Conservation (phyloP, 805 yeast species). For the Ogataea henricii region DNA sequence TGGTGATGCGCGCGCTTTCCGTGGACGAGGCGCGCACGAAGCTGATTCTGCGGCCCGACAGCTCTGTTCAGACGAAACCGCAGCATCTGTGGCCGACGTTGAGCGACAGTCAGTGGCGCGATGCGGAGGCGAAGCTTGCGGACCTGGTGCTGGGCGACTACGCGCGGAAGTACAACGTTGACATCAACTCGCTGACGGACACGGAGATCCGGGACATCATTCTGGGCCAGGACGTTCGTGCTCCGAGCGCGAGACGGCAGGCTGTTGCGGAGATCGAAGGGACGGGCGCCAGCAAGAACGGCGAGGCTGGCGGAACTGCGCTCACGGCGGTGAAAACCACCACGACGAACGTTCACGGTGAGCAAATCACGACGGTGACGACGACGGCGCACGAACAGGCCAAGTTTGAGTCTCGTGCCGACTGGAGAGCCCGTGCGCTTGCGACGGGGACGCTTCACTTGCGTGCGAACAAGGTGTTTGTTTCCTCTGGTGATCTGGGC, state of each 20-base stretch:
- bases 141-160: slow-evolving; percentile 86
- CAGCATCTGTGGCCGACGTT: slow-evolving; percentile 95
- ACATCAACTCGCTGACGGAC: slow-evolving; percentile 84
- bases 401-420: slow-evolving; percentile 78
- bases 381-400: slow-evolving; percentile 87
- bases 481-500: slow-evolving; percentile 61
- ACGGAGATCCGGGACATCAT: slow-evolving; percentile 92
- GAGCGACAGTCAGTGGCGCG: slow-evolving; percentile 87
- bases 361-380: slow-evolving; percentile 91
- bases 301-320: slow-evolving; percentile 44
- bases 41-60: slow-evolving; percentile 73
- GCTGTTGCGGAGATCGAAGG: slow-evolving; percentile 76
- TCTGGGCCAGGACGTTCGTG: slow-evolving; percentile 89
- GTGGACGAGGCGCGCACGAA: slow-evolving; percentile 77
- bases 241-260: slow-evolving; percentile 86
- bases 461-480: slow-evolving; percentile 74
- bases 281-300: slow-evolving; percentile 42
- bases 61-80: slow-evolving; percentile 63
- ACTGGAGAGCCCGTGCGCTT: slow-evolving; percentile 89
- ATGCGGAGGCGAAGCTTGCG: slow-evolving; percentile 82
- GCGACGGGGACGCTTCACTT: slow-evolving; percentile 71
- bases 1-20: slow-evolving; percentile 80
- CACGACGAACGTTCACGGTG: slow-evolving; percentile 92
- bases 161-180: slow-evolving; percentile 81
- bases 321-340: slow-evolving; percentile 78